Base-by-base conservation (phyloP, 2,329 filamentous ascomycete species). In the Pestalotiopsis sp. region DNA sequence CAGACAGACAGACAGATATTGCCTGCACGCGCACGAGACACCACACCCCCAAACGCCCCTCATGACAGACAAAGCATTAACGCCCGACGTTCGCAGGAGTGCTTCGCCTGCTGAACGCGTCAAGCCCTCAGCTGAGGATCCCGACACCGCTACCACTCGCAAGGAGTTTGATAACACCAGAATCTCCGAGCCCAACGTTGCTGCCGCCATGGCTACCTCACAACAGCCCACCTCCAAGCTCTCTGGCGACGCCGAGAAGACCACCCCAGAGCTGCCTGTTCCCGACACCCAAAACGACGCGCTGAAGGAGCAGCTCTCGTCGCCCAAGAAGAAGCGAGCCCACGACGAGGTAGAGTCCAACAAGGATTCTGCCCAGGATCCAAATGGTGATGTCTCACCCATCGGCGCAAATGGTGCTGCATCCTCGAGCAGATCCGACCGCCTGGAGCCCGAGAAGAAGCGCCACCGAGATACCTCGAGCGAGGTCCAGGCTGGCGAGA, bases 291-390 rank as follows among this genome's bases (percentile, higher is more conserved):
- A 78, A 41, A 77, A 78, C 64, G 79, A 84, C 66, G 78, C 81
- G 49, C 76, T 84, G 73, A 85, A 81, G 75, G 86, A 89, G 63
- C 81, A 85, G 68, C 75, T 89, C 59, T 81, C 84, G 23, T 91
- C 88, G 13, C 89, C 89, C 38, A 91, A 91, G 82, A 91, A 91
- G 84, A 91, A 91, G 82, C 84, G 89, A 72, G 85, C 84, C 36
- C 86, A 88, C 72, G 87, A 89, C 71, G 84, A 90, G 76, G 79
- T 89, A 17, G 89, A 90, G 36, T 82, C 85, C 62, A 78, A 80
- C 64, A 83, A 80, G 73, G 83, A 83, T 52, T 70, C 70, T 6
- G 68, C 77, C 4, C 77, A 81, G 49, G 78, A 80, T 45, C 72
- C 74, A 23, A 79, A 80, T 67, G 76, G 77, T 67, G 79, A 78